These are phyloP conservation scores for Capillidium heterosporum DNA, from an alignment of 371 early-diverging fungal genomes.

Conservation along the genomic window DNA sequence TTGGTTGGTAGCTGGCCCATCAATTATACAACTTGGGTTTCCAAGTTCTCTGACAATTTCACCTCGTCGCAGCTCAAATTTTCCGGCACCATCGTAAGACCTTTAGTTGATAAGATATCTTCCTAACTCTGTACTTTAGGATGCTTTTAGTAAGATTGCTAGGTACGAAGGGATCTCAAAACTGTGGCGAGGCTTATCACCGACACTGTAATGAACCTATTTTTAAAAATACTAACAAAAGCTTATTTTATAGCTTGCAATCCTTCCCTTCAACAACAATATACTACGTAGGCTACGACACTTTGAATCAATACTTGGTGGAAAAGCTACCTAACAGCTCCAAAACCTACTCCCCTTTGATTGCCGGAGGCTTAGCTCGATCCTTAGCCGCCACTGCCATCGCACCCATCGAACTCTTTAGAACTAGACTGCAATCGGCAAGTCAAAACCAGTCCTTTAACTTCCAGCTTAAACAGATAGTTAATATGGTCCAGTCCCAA, in stretches of 20 bases:
- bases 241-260: slow-evolving; percentile 27
- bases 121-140: slow-evolving; percentile 16
- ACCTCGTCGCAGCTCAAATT: neutral
- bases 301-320: slow-evolving; percentile 37
- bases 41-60: neutral
- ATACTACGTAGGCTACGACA: slow-evolving; percentile 89
- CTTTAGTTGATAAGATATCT: neutral
- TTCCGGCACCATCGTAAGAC: slow-evolving; percentile 2
- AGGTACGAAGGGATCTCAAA: slow-evolving; percentile 54
- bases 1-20: slow-evolving; percentile 14
- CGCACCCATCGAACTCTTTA: slow-evolving; percentile 77
- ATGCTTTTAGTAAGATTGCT: slow-evolving; percentile 60
- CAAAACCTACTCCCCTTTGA: slow-evolving; percentile 36
- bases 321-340: neutral
- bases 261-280: slow-evolving; percentile 81
- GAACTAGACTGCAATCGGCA: slow-evolving; percentile 71
- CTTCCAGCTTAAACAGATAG: slow-evolving; percentile 34
- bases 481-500: slow-evolving; percentile 29
- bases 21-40: slow-evolving; percentile 12
- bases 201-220: slow-evolving; percentile 31
- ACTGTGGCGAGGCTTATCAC: slow-evolving; percentile 77
- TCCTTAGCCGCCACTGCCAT: slow-evolving; percentile 59
- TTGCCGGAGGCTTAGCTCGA: slow-evolving; percentile 66
- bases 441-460: slow-evolving; percentile 22
- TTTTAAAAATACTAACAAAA: neutral